Evolutionary conservation across 2,329 filamentous ascomycete species (phyloP).

Genomic region (Epichloe sibirici): DNA sequence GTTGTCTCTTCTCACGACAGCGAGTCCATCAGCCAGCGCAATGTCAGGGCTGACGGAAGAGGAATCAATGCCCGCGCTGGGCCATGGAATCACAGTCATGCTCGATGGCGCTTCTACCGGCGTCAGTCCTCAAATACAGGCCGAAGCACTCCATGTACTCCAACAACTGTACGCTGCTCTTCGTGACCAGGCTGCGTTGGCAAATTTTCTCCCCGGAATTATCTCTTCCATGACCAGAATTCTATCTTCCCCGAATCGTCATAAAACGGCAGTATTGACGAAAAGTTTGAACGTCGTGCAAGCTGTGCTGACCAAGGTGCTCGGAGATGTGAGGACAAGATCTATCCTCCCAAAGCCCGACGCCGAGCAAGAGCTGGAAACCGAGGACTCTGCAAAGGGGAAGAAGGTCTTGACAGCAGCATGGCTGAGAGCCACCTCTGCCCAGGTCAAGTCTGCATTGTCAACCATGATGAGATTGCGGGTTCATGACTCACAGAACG

Average conservation of each 20-base stretch:
- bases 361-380: slow-evolving; percentile 14
- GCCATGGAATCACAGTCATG: slow-evolving; percentile 70
- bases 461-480: slow-evolving; percentile 66
- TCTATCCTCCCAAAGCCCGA: slow-evolving; percentile 26
- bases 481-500: slow-evolving; percentile 54
- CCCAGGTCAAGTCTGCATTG: slow-evolving; percentile 74
- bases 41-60: slow-evolving; percentile 39
- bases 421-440: slow-evolving; percentile 72
- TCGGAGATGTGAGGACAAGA: slow-evolving; percentile 45
- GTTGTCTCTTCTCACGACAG: slow-evolving; percentile 48
- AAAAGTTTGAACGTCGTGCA: slow-evolving; percentile 47
- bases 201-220: slow-evolving; percentile 78
- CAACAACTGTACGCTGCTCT: slow-evolving; percentile 50
- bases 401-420: slow-evolving; percentile 33
- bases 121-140: slow-evolving; percentile 53
- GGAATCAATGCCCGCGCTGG: slow-evolving; percentile 62
- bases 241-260: slow-evolving; percentile 52
- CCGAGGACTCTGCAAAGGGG: slow-evolving; percentile 12
- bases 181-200: slow-evolving; percentile 60
- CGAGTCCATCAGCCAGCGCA: slow-evolving; percentile 37
- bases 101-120: slow-evolving; percentile 60
- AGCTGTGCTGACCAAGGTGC: slow-evolving; percentile 38
- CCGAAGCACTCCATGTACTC: slow-evolving; percentile 55
- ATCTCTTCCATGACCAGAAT: slow-evolving; percentile 71
- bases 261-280: slow-evolving; percentile 47